These are phyloP conservation scores for Leccinum brunneo-olivaceum DNA, from an alignment of 1,284 basidiomycete species.

Conservation along the genomic window DNA sequence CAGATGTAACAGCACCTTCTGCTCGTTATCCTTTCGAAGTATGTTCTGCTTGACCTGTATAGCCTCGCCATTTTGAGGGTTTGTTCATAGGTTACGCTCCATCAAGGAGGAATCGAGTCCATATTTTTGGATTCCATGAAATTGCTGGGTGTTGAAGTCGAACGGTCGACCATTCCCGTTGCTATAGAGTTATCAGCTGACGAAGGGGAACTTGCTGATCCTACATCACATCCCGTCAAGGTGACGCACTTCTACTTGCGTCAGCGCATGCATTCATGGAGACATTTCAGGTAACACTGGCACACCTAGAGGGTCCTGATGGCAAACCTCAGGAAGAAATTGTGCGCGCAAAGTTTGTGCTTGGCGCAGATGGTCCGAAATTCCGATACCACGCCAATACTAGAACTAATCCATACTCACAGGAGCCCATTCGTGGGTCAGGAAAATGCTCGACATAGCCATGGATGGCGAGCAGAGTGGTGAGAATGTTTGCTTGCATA, in stretches of 20 bases:
- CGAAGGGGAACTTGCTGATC: slow-evolving; percentile 25
- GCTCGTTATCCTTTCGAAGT: slow-evolving; percentile 34
- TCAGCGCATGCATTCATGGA: slow-evolving; percentile 1
- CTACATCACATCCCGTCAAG: slow-evolving; percentile 30
- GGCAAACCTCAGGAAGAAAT: slow-evolving; percentile 35
- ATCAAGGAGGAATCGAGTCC: slow-evolving; percentile 34
- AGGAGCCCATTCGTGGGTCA: slow-evolving; percentile 59
- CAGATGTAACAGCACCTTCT: slow-evolving; percentile 29
- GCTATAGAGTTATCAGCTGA: slow-evolving; percentile 30
- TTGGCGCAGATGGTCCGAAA: slow-evolving; percentile 46
- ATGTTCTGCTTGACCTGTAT: not conserved
- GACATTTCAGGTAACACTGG: slow-evolving; percentile 30
- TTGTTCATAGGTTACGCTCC: slow-evolving; percentile 24
- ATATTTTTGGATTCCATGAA: slow-evolving; percentile 31
- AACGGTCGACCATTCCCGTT: slow-evolving; percentile 30
- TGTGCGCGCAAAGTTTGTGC: slow-evolving; percentile 47
- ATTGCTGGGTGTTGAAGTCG: slow-evolving; percentile 27
- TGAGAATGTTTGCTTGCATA: slow-evolving; percentile 13
- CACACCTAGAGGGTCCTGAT: slow-evolving; percentile 24
- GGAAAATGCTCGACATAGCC: slow-evolving; percentile 42
- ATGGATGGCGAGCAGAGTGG: slow-evolving; percentile 57
- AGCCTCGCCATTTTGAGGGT: not conserved
- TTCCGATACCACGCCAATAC: not conserved
- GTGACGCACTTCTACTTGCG: slow-evolving; percentile 12
- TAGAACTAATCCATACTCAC: slow-evolving; percentile 1